phyloP scores from a whole-genome alignment of 2,329 filamentous ascomycete species.

The Cercospora sp. region DNA sequence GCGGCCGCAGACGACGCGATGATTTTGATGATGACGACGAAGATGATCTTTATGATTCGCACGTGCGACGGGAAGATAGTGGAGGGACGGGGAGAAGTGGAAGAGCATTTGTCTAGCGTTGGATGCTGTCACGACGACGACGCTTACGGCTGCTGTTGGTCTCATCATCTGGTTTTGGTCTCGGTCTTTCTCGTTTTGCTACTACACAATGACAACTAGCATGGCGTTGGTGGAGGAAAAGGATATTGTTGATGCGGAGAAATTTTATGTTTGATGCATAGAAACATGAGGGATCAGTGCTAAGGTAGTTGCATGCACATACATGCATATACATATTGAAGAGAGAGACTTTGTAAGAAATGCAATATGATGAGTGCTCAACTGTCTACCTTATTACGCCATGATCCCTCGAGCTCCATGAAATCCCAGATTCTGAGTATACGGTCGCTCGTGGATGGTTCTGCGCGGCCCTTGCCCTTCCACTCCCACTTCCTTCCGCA shows the following conservation, averaged over 20 bases:
- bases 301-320: not conserved
- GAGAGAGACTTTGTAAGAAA: not conserved
- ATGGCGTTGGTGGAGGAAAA: conserved; percentile 3
- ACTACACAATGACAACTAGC: not conserved
- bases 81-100: conserved; percentile 13
- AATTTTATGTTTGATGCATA: not conserved
- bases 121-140: conserved; percentile 6
- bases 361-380: not conserved
- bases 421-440: no score
- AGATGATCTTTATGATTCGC: conserved; percentile 18
- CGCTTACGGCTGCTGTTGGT: not conserved
- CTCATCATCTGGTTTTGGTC: not conserved
- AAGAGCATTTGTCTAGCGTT: conserved; percentile 18
- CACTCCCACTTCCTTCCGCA: no score
- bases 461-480: no score
- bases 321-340: not conserved
- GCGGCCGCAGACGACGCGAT: conserved; percentile 17
- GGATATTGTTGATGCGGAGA: conserved; percentile 10
- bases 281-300: not conserved
- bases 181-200: not conserved
- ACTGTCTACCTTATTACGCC: not conserved
- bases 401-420: no score
- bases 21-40: conserved; percentile 16
- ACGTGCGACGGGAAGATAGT: conserved; percentile 11
- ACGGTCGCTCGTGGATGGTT: no score